Evolutionary conservation across 257 asterid genomes (phyloP).

Genomic region (Nicotiana benthamiana): DNA sequence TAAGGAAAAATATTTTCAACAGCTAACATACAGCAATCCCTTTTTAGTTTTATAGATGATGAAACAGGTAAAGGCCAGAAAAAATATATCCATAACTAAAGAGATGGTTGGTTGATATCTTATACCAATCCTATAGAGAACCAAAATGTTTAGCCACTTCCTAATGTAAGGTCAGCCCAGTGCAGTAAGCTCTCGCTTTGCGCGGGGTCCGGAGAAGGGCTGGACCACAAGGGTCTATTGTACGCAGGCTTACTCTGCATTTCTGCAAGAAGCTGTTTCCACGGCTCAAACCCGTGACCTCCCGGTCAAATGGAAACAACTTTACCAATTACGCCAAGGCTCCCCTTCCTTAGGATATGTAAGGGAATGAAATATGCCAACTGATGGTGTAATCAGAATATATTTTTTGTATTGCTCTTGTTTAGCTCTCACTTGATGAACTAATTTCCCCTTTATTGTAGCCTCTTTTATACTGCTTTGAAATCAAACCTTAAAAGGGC

Average conservation of each 20-base stretch:
- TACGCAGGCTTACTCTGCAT: too few species aligned
- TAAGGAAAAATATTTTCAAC: not conserved
- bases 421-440: not conserved
- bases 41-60: not conserved
- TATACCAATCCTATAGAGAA: not conserved
- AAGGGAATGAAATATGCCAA: not conserved
- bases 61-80: not conserved
- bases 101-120: not conserved
- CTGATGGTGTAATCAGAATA: not conserved
- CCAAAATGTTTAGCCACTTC: slow-evolving; percentile 2
- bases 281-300: too few species aligned
- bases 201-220: too few species aligned
- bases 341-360: not conserved
- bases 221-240: too few species aligned
- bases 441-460: not conserved
- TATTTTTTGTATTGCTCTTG: not conserved
- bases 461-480: not conserved
- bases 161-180: too few species aligned
- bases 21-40: not conserved
- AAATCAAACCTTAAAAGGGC: not conserved
- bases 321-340: too few species aligned
- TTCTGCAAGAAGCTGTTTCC: too few species aligned
- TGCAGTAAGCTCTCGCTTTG: too few species aligned
- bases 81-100: not conserved
- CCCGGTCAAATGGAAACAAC: too few species aligned